Evolutionary conservation across 2,329 filamentous ascomycete species (phyloP).

Genomic region (Rosellinia necatrix): DNA sequence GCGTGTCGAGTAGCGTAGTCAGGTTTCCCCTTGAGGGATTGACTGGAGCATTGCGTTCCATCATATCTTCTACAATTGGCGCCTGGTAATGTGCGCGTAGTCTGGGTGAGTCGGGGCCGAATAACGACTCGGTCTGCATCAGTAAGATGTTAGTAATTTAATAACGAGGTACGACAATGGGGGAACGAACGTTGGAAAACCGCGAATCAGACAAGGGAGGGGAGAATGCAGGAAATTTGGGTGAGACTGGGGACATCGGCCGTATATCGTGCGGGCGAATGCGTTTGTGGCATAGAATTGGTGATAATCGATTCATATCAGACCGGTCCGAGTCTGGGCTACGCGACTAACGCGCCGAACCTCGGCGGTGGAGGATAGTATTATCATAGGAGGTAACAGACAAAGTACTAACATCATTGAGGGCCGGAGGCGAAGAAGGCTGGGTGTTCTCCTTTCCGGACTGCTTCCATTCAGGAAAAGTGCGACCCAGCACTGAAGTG

Average conservation of each 20-base stretch:
- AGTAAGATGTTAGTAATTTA: slow-evolving; percentile 6
- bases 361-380: slow-evolving; percentile 14
- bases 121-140: slow-evolving; percentile 14
- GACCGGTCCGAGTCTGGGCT: slow-evolving; percentile 14
- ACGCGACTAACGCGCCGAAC: slow-evolving; percentile 23
- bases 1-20: slow-evolving; percentile 41
- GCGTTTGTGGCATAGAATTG: slow-evolving; percentile 8
- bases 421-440: slow-evolving; percentile 38
- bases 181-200: slow-evolving; percentile 26
- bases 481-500: slow-evolving; percentile 47
- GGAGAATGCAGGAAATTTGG: background rate
- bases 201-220: slow-evolving; percentile 6
- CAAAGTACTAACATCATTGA: slow-evolving; percentile 22
- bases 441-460: slow-evolving; percentile 43
- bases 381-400: slow-evolving; percentile 1
- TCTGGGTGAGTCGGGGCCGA: slow-evolving; percentile 37
- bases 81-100: slow-evolving; percentile 16
- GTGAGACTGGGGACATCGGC: background rate
- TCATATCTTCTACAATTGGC: slow-evolving; percentile 26
- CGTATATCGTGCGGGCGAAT: background rate
- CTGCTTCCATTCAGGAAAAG: slow-evolving; percentile 56
- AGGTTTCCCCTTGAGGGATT: slow-evolving; percentile 40
- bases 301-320: slow-evolving; percentile 2
- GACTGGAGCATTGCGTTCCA: slow-evolving; percentile 30
- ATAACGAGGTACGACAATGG: slow-evolving; percentile 2